Percentiles rank a stretch among this genome's conserved stretches.
phyloP scores from a whole-genome alignment of 2,329 filamentous ascomycete species.

The Cercospora beticola region DNA sequence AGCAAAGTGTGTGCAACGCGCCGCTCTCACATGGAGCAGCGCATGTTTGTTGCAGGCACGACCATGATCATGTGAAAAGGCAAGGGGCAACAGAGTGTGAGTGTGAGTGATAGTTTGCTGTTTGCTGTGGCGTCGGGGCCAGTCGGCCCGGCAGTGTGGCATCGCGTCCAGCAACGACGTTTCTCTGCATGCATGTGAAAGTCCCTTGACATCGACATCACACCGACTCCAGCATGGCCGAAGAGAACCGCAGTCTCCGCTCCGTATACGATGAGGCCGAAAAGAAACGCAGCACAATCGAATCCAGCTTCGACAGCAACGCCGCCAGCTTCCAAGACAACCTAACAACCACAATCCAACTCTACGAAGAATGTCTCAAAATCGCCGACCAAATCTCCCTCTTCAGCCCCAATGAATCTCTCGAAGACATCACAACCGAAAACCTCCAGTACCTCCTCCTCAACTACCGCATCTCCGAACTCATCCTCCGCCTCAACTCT shows the following conservation, averaged over 20 bases:
- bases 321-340: conserved; percentile 66
- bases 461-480: conserved; percentile 75
- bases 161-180: background rate
- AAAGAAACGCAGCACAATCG: conserved; percentile 56
- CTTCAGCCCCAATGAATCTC: conserved; percentile 85
- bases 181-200: conserved; percentile 12
- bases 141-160: background rate
- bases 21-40: background rate
- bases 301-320: conserved; percentile 63
- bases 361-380: conserved; percentile 71
- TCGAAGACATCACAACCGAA: conserved; percentile 83
- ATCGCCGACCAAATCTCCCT: conserved; percentile 71
- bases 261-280: conserved; percentile 56
- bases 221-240: conserved; percentile 39
- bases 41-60: background rate
- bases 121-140: background rate
- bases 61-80: background rate
- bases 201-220: background rate
- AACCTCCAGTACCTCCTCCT: conserved; percentile 81
- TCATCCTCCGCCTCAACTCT: conserved; percentile 66
- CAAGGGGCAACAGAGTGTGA: background rate
- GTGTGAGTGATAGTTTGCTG: background rate
- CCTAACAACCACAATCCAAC: conserved; percentile 64
- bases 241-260: conserved; percentile 55
- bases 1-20: background rate